Base-by-base conservation (phyloP, 441 rosid species). In the Eruca vesicaria region DNA sequence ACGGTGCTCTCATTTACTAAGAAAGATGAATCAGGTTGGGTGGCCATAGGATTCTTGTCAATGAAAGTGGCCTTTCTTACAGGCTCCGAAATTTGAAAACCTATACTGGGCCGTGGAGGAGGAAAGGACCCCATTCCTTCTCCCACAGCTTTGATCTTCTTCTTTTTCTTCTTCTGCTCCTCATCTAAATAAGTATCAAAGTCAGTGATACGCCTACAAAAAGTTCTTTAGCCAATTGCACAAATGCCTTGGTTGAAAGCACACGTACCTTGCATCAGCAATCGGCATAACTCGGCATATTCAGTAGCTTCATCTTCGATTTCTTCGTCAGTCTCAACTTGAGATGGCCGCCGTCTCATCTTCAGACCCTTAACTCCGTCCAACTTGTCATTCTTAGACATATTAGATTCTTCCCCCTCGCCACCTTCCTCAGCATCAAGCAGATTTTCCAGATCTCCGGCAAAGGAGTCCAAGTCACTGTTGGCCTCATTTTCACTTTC, bases 391-490 rank as follows among this genome's bases (percentile, higher is more conserved):
- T 82, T 84, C 88, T 88, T 94, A 67, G 84, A 80, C 73, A 88
- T 86, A 41, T 83, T 83, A 68, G 83, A 88, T 74, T 88, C 97
- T 72, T 91, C 94, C 76, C 92, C 94, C 41, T 83, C 92, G 79
- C 89, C 98, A 79, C 67, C 93, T 84, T 96, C 98, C 85, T 94
- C 98, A 2, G 98, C 99, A 83, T 94, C 98, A 79, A 94, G 99
- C 84, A 96, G 83, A 84, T 94, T 94, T 84, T 96, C 98, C 57
- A 96, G 84, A 76, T 96, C 99, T 36, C 98, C 98, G 28, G 98
- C 99, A 83, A 94, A 96, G 72, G 99, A 94, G 88, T 96, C 99
- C 75, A 96, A 88, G 75, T 95, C 99, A 84, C 99, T 96, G 71
- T 92, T 90, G 45, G 97, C 97, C 78, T 94, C 98, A 67, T 93